Conservation (phyloP, 495 filamentous ascomycete genomes). For the Lepraria neglecta region DNA sequence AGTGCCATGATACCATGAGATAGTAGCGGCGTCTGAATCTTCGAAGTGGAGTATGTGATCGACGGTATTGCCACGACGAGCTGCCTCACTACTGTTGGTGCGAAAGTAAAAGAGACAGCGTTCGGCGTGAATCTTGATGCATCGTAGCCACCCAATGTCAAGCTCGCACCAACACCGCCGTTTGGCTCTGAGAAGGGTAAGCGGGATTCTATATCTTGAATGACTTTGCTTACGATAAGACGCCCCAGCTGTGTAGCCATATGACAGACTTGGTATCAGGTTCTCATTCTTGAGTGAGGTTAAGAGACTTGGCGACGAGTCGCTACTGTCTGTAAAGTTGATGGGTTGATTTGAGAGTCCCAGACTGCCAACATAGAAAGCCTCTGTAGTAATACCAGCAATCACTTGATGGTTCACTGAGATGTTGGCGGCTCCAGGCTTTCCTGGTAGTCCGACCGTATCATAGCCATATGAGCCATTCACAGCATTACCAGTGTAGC, state of each 20-base stretch:
- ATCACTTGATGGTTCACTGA: slow-evolving; percentile 44
- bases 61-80: slow-evolving; percentile 47
- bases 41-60: slow-evolving; percentile 36
- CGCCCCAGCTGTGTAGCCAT: slow-evolving; percentile 59
- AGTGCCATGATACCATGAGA: slow-evolving; percentile 44
- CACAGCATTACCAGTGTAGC: slow-evolving; percentile 46
- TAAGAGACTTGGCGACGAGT: slow-evolving; percentile 44
- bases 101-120: slow-evolving; percentile 45
- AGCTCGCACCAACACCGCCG: slow-evolving; percentile 39
- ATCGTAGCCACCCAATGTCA: slow-evolving; percentile 59
- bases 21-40: slow-evolving; percentile 35
- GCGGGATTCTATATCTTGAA: neutral
- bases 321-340: slow-evolving; percentile 33
- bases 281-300: slow-evolving; percentile 43
- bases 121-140: slow-evolving; percentile 47
- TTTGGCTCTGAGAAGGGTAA: slow-evolving; percentile 31
- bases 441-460: slow-evolving; percentile 38
- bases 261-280: slow-evolving; percentile 52
- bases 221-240: slow-evolving; percentile 43
- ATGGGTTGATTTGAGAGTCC: slow-evolving; percentile 44
- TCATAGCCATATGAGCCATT: slow-evolving; percentile 58
- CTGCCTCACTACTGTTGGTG: slow-evolving; percentile 39
- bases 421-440: slow-evolving; percentile 37
- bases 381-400: slow-evolving; percentile 48
- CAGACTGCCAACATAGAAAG: slow-evolving; percentile 52